Conservation (phyloP, 1,139 yeast species). For the Hemisphaericaspora subhashii region DNA sequence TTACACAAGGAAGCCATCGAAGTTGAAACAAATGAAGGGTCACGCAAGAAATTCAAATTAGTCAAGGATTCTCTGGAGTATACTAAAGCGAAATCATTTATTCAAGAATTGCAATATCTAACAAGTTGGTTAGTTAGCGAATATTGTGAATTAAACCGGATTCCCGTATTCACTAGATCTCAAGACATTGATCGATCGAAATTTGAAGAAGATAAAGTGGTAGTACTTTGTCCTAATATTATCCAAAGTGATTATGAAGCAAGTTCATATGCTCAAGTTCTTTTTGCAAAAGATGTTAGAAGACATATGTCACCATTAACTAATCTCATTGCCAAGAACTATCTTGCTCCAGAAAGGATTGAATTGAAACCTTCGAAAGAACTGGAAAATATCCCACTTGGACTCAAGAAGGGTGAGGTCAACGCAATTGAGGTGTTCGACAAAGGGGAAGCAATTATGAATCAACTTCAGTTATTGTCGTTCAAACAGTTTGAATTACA, state of each 20-base stretch:
- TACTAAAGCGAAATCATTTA: conserved; percentile 23
- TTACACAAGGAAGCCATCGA: background rate
- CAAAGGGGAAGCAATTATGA: conserved; percentile 29
- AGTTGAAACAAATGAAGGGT: background rate
- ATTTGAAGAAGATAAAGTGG: conserved; percentile 20
- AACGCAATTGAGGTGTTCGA: conserved; percentile 22
- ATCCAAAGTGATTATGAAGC: conserved; percentile 39
- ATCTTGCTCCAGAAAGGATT: conserved; percentile 19
- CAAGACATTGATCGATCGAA: conserved; percentile 18
- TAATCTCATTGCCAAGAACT: conserved; percentile 32
- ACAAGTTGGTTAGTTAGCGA: conserved; percentile 25
- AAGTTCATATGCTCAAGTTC: conserved; percentile 33
- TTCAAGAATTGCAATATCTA: conserved; percentile 28
- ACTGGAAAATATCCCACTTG: conserved; percentile 22
- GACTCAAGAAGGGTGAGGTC: conserved; percentile 32
- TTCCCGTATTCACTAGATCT: conserved; percentile 29
- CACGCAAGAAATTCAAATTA: background rate
- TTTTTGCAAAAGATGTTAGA: conserved; percentile 34
- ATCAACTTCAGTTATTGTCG: conserved; percentile 40
- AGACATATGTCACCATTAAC: conserved; percentile 41
- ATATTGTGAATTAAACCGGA: conserved; percentile 23
- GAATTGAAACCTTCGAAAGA: conserved; percentile 11
- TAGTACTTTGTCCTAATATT: conserved; percentile 38
- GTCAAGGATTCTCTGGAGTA: background rate
- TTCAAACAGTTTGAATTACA: conserved; percentile 6